Percentiles rank a stretch among this genome's conserved stretches.
Evolutionary conservation across 1,139 yeast genomes (phyloP).

Genomic region (Yamadazyma triangularis): DNA sequence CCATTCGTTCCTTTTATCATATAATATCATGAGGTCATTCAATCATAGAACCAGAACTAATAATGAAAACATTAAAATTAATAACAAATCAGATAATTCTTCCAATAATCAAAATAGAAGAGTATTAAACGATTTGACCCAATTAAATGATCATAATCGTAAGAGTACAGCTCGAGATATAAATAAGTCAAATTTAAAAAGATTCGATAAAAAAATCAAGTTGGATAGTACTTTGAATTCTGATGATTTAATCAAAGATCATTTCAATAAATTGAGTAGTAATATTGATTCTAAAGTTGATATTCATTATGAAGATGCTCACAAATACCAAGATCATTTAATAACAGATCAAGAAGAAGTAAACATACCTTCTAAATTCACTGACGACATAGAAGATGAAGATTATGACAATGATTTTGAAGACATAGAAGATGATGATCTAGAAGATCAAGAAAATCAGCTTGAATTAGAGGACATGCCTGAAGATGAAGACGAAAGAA

Average conservation of each 20-base stretch:
- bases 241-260: background rate
- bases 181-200: too few relatives aligned
- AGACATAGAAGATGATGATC: conserved; percentile 9
- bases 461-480: conserved; percentile 8
- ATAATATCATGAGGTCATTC: background rate
- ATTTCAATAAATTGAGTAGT: background rate
- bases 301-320: too few relatives aligned
- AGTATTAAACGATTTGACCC: background rate
- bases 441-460: conserved; percentile 13
- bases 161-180: background rate
- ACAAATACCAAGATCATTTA: background rate
- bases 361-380: conserved; percentile 4
- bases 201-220: background rate
- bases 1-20: background rate
- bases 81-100: background rate
- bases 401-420: conserved; percentile 9
- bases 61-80: background rate
- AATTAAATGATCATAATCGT: conserved; percentile 3
- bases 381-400: conserved; percentile 3
- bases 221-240: background rate
- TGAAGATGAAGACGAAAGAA: conserved; percentile 24
- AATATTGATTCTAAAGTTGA: background rate
- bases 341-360: conserved; percentile 8
- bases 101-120: background rate
- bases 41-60: background rate